These are phyloP conservation scores for Calamus simplicifolius DNA, from an alignment of 176 grass and related monocot species.

Conservation along the genomic window DNA sequence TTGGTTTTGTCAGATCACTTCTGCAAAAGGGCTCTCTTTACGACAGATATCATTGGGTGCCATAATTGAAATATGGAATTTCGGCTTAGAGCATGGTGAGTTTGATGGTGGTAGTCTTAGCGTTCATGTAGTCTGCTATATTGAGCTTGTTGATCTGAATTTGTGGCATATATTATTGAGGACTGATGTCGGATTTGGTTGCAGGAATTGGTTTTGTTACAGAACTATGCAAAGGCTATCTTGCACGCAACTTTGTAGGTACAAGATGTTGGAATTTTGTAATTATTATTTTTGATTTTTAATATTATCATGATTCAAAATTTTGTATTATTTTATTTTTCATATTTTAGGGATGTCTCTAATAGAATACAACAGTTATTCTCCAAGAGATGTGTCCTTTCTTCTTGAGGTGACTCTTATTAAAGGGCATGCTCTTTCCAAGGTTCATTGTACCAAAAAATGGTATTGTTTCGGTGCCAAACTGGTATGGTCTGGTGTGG, in stretches of 20 bases:
- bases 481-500: too few species aligned
- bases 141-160: too few species aligned
- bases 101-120: neutral
- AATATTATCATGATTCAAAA: too few species aligned
- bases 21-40: slow-evolving; percentile 5
- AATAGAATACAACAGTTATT: too few species aligned
- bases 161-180: neutral
- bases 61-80: slow-evolving; percentile 22
- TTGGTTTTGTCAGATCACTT: slow-evolving; percentile 32
- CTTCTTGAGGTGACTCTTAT: too few species aligned
- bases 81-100: slow-evolving; percentile 17
- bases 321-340: neutral
- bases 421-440: too few species aligned
- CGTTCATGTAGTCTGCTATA: neutral
- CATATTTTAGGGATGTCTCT: too few species aligned
- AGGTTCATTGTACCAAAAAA: too few species aligned
- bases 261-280: slow-evolving; percentile 11
- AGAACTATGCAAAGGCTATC: slow-evolving; percentile 34
- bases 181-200: slow-evolving; percentile 12
- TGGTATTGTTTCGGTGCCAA: too few species aligned
- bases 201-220: slow-evolving; percentile 42
- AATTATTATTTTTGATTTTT: too few species aligned
- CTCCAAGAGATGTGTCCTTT: too few species aligned
- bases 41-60: neutral
- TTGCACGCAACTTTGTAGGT: slow-evolving; percentile 72